phyloP scores from a whole-genome alignment of 345 rosid species.

The Eucalyptus pumila region DNA sequence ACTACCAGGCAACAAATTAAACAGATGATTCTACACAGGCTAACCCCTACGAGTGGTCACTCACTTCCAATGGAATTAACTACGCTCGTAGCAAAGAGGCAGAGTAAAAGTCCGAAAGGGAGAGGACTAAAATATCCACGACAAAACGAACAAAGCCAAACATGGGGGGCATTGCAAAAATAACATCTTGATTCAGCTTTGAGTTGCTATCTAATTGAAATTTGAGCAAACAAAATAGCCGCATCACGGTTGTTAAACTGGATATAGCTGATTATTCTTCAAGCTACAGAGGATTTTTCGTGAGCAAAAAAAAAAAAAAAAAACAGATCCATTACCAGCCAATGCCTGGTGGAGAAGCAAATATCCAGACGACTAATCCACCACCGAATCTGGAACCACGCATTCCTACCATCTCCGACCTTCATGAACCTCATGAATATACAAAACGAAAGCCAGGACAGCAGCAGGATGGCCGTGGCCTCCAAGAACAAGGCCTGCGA shows the following conservation, averaged over 20 bases:
- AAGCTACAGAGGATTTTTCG: background rate
- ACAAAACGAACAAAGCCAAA: background rate
- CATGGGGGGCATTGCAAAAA: background rate
- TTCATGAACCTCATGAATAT: constrained; percentile 58
- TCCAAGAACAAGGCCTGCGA: constrained; percentile 94
- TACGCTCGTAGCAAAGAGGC: too few species aligned
- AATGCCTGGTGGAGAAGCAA: constrained; percentile 88
- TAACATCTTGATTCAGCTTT: background rate
- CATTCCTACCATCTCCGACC: constrained; percentile 55
- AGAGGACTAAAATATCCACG: too few species aligned
- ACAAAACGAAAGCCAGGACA: constrained; percentile 71
- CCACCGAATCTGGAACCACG: constrained; percentile 83
- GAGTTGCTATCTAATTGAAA: background rate
- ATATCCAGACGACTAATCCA: constrained; percentile 86
- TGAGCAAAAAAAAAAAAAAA: background rate
- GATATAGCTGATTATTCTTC: background rate
- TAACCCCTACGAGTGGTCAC: background rate
- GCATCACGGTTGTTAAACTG: background rate
- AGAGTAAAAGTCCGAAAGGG: too few species aligned
- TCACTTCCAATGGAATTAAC: too few species aligned
- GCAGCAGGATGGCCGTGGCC: constrained; percentile 61
- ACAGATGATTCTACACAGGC: background rate
- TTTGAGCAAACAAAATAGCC: background rate
- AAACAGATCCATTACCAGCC: constrained; percentile 50
- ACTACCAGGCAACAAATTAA: background rate